These are phyloP conservation scores for Vaccinium myrtillus DNA, from an alignment of 148 eudicot species.

Conservation along the genomic window DNA sequence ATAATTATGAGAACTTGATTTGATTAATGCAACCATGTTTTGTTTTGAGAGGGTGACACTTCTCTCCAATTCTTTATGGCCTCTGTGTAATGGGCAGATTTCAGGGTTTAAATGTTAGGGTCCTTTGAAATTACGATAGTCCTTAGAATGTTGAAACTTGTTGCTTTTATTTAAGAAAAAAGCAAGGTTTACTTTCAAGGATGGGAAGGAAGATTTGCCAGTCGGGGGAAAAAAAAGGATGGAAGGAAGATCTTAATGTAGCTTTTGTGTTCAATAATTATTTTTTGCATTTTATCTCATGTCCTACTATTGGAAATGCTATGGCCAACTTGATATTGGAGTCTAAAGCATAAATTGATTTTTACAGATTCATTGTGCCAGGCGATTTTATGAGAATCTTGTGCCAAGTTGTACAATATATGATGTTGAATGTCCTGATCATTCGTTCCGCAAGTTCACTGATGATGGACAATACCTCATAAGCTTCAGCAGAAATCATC, in stretches of 20 bases:
- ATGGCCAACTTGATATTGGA: not conserved
- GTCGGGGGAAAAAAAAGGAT: too few species aligned
- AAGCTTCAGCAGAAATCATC: slow-evolving; percentile 86
- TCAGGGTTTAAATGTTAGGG: not conserved
- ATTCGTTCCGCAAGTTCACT: slow-evolving; percentile 89
- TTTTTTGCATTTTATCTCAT: not conserved
- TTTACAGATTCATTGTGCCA: slow-evolving; percentile 62
- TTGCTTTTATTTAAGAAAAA: not conserved
- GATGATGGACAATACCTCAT: slow-evolving; percentile 90
- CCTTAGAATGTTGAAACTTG: not conserved
- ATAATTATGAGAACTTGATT: not conserved
- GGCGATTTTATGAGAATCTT: slow-evolving; percentile 90
- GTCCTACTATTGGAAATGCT: slow-evolving; percentile 1
- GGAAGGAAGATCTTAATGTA: not conserved
- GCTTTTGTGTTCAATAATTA: not conserved
- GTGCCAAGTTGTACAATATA: slow-evolving; percentile 85
- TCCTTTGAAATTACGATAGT: not conserved
- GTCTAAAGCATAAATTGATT: slow-evolving; percentile 17
- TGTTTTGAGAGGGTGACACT: not conserved
- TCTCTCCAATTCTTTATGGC: slow-evolving; percentile 1
- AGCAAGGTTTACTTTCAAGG: not conserved
- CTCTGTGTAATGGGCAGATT: not conserved
- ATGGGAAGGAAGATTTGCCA: not conserved
- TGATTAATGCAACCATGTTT: not conserved
- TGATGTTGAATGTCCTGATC: slow-evolving; percentile 87